Percentiles rank a stretch among this genome's conserved stretches.
phyloP scores from a whole-genome alignment of 805 yeast species.

The Wickerhamomyces xylosicus region DNA sequence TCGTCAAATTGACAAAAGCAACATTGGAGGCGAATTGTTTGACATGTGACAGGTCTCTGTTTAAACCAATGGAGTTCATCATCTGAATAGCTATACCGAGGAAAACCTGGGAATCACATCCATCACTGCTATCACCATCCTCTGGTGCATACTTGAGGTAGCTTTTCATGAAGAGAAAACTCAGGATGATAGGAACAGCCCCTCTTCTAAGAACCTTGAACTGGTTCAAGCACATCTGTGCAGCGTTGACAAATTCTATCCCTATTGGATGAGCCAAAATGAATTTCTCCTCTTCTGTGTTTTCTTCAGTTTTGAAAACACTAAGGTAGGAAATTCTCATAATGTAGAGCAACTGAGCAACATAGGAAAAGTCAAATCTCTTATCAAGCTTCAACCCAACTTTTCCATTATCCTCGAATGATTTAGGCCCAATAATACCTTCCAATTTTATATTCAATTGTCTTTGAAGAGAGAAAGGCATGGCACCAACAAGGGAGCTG shows the following conservation, averaged over 20 bases:
- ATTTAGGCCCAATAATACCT: conserved; percentile 7
- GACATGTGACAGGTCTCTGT: conserved; percentile 40
- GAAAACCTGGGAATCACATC: conserved; percentile 39
- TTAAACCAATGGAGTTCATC: conserved; percentile 47
- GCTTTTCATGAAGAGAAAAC: conserved; percentile 38
- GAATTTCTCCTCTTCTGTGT: conserved; percentile 20
- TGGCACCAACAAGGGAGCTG: conserved; percentile 11
- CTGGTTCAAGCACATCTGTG: conserved; percentile 45
- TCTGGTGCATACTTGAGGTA: conserved; percentile 44
- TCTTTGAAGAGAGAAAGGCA: conserved; percentile 18
- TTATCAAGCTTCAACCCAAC: conserved; percentile 7
- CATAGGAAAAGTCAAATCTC: conserved; percentile 18
- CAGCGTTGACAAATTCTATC: conserved; percentile 33
- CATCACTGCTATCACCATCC: conserved; percentile 47
- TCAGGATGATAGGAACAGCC: conserved; percentile 42
- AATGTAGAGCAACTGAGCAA: conserved; percentile 14
- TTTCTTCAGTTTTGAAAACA: conserved; percentile 10
- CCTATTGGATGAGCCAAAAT: conserved; percentile 37
- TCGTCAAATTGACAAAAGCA: conserved; percentile 33
- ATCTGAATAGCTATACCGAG: conserved; percentile 42
- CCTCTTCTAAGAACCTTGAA: conserved; percentile 39
- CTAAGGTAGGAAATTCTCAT: conserved; percentile 15
- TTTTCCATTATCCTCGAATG: conserved; percentile 5
- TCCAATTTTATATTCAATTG: conserved; percentile 9
- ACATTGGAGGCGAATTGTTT: conserved; percentile 14